Percentiles rank a stretch among this genome's conserved stretches.
Evolutionary conservation across 1,139 yeast species (phyloP).

Genomic region (Meyerozyma smithsonii): DNA sequence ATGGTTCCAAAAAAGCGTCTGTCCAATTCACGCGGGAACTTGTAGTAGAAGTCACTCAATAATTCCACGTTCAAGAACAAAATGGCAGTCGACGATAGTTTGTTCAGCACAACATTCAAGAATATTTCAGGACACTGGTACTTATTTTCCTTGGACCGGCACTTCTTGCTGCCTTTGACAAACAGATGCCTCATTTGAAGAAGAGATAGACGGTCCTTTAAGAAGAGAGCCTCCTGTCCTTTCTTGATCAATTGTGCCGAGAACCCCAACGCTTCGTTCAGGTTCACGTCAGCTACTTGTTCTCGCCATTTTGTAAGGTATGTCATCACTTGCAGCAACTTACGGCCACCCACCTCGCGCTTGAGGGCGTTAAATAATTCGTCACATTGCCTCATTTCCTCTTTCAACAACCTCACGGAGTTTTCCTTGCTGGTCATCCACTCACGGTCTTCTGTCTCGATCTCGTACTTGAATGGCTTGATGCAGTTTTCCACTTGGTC

Average conservation of each 20-base stretch:
- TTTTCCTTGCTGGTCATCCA: slow-evolving; percentile 84
- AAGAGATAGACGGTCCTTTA: slow-evolving; percentile 70
- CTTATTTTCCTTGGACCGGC: slow-evolving; percentile 75
- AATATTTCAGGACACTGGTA: slow-evolving; percentile 93
- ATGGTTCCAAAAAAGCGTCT: slow-evolving; percentile 60
- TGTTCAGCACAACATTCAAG: slow-evolving; percentile 87
- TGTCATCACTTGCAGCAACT: slow-evolving; percentile 75
- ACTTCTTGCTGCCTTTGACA: slow-evolving; percentile 63
- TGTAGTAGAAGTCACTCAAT: slow-evolving; percentile 89
- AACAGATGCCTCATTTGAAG: slow-evolving; percentile 73
- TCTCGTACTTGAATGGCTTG: slow-evolving; percentile 95
- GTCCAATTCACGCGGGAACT: slow-evolving; percentile 92
- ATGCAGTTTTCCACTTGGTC: slow-evolving; percentile 98
- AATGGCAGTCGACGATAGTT: slow-evolving; percentile 88
- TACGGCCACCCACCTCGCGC: slow-evolving; percentile 74
- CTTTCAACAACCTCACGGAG: slow-evolving; percentile 66
- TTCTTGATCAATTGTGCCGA: slow-evolving; percentile 63
- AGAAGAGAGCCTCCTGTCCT: slow-evolving; percentile 83
- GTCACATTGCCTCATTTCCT: slow-evolving; percentile 82
- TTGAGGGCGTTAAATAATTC: slow-evolving; percentile 59
- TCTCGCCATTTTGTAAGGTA: slow-evolving; percentile 55
- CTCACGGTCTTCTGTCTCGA: slow-evolving; percentile 92
- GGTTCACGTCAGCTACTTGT: slow-evolving; percentile 36
- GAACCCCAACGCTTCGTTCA: slow-evolving; percentile 70
- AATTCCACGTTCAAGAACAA: slow-evolving; percentile 90